Evolutionary conservation across 805 yeast species (phyloP).

Genomic region (Starmera amethionina): DNA sequence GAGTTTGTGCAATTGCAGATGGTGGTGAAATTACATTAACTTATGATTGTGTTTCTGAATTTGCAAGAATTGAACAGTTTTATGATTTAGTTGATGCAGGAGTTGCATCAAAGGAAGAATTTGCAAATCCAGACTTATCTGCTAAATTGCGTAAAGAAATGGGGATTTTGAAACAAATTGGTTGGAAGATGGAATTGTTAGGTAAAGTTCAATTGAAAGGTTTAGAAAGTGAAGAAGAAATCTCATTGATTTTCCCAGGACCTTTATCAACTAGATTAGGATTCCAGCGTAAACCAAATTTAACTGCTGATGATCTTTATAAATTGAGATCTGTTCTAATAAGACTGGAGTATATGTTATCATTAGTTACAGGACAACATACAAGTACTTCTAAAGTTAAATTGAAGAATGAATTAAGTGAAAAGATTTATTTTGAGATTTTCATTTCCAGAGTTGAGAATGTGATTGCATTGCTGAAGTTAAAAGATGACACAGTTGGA

Average conservation of each 20-base stretch:
- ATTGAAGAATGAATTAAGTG: conserved; percentile 26
- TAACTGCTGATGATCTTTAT: conserved; percentile 32
- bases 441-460: conserved; percentile 62
- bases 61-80: conserved; percentile 42
- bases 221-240: conserved; percentile 82
- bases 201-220: conserved; percentile 93
- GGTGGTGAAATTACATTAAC: conserved; percentile 96
- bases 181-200: conserved; percentile 53
- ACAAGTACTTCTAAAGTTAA: conserved; percentile 12
- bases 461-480: conserved; percentile 33
- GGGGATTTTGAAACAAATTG: conserved; percentile 52
- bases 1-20: conserved; percentile 90
- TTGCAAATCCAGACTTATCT: conserved; percentile 35
- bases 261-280: conserved; percentile 52
- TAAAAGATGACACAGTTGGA: conserved; percentile 30
- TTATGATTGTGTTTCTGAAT: conserved; percentile 69
- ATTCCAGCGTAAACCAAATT: conserved; percentile 24
- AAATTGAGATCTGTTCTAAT: conserved; percentile 45
- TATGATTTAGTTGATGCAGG: conserved; percentile 20
- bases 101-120: conserved; percentile 23
- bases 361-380: conserved; percentile 36
- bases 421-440: conserved; percentile 50
- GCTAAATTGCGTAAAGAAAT: conserved; percentile 59
- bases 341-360: conserved; percentile 48
- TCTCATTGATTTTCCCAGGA: conserved; percentile 70